phyloP scores from a whole-genome alignment of 1,139 yeast species.

The Saccharomyces hybrid region DNA sequence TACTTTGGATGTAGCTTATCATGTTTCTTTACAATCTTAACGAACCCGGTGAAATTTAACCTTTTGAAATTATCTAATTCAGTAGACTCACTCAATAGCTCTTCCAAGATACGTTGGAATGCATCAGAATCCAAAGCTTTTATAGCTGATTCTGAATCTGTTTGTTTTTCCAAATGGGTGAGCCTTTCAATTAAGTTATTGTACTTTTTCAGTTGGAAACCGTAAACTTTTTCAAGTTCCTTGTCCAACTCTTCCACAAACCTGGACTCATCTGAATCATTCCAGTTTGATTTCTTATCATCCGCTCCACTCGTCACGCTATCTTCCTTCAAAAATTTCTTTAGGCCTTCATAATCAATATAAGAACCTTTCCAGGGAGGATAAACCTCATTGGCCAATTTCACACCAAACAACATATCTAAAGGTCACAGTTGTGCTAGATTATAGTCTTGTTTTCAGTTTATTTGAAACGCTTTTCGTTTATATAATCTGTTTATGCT shows the following conservation, averaged over 20 bases:
- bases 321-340: conserved; percentile 75
- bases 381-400: conserved; percentile 71
- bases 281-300: conserved; percentile 42
- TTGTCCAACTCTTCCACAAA: conserved; percentile 78
- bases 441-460: background rate
- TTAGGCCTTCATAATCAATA: conserved; percentile 69
- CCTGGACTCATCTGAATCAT: conserved; percentile 71
- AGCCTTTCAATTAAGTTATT: conserved; percentile 60
- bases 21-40: conserved; percentile 91
- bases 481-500: background rate
- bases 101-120: conserved; percentile 65
- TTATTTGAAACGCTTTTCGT: background rate
- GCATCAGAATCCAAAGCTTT: conserved; percentile 24
- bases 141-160: conserved; percentile 29
- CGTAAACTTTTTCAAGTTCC: conserved; percentile 87
- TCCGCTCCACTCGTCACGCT: conserved; percentile 36
- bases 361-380: conserved; percentile 86
- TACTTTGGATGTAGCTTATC: conserved; percentile 82
- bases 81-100: conserved; percentile 64
- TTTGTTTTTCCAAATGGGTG: conserved; percentile 49
- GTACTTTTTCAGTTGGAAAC: conserved; percentile 70
- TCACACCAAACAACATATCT: conserved; percentile 79
- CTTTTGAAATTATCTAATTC: conserved; percentile 87
- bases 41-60: conserved; percentile 87
- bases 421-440: background rate